These are phyloP conservation scores for Yamadazyma triangularis DNA, from an alignment of 1,139 yeast species.

Conservation along the genomic window DNA sequence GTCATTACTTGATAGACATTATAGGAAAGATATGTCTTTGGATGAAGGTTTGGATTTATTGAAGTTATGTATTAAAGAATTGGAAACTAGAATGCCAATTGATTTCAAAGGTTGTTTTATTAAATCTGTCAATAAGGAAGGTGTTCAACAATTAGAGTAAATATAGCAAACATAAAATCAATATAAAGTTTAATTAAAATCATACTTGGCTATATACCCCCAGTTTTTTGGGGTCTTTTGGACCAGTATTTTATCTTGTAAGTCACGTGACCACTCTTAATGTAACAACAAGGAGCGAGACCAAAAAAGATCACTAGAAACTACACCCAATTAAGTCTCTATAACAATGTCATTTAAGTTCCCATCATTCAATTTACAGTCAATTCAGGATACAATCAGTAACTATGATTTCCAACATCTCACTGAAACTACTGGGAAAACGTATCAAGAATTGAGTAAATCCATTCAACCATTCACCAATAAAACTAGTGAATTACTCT, in stretches of 20 bases:
- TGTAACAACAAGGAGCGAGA: too few species aligned
- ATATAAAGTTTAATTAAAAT: too few species aligned
- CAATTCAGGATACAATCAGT: conserved; percentile 43
- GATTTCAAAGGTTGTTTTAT: conserved; percentile 89
- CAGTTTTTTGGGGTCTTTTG: too few species aligned
- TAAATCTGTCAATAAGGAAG: conserved; percentile 73
- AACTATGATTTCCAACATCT: conserved; percentile 37
- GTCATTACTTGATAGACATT: conserved; percentile 88
- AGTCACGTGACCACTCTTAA: too few species aligned
- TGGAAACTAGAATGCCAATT: conserved; percentile 86
- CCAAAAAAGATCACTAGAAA: too few species aligned
- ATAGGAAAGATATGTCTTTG: conserved; percentile 67
- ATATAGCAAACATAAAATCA: too few species aligned
- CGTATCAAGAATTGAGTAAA: conserved; percentile 38
- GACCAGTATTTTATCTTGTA: too few species aligned
- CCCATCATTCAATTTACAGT: conserved; percentile 35
- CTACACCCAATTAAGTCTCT: background rate
- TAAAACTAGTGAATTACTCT: conserved; percentile 35
- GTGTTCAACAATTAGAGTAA: conserved; percentile 27
- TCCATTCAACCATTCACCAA: conserved; percentile 41
- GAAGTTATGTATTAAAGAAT: conserved; percentile 70
- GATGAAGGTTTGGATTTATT: conserved; percentile 80
- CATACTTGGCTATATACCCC: too few species aligned
- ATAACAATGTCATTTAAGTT: conserved; percentile 46
- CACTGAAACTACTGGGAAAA: conserved; percentile 36